Evolutionary conservation across 2,329 filamentous ascomycete genomes (phyloP).

Genomic region (Sarocladiaceae sp.): DNA sequence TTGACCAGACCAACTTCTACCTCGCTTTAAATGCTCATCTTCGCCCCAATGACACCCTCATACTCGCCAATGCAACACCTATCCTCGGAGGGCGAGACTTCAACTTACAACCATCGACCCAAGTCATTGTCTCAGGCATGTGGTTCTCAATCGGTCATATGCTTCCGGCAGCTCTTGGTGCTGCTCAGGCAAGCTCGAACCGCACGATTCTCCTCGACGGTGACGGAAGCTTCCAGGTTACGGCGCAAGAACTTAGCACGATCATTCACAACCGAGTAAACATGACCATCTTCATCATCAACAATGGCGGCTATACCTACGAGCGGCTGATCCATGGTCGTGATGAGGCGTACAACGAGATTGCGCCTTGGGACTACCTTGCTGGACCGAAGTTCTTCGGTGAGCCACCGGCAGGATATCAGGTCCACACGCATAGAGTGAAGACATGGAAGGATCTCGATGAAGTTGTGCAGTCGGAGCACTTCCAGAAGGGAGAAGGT

Average conservation of each 20-base stretch:
- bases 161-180: constrained; percentile 52
- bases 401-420: constrained; percentile 26
- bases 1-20: constrained; percentile 8
- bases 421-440: constrained; percentile 1
- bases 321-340: constrained; percentile 54
- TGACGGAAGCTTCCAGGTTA: constrained; percentile 63
- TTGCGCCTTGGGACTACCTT: constrained; percentile 48
- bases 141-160: constrained; percentile 61
- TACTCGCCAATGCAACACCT: constrained; percentile 3
- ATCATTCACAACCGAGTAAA: constrained; percentile 53
- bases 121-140: constrained; percentile 24
- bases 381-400: constrained; percentile 45
- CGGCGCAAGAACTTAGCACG: constrained; percentile 60
- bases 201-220: constrained; percentile 55
- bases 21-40: constrained; percentile 1
- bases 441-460: constrained; percentile 4
- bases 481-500: not conserved
- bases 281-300: constrained; percentile 48
- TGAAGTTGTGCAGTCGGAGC: not conserved
- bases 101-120: not conserved
- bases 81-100: not conserved
- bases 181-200: constrained; percentile 41
- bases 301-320: constrained; percentile 57
- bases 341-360: constrained; percentile 50
- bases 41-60: not conserved